Conservation (phyloP, 2,329 filamentous ascomycete genomes). For the Achaetomium macrosporum region DNA sequence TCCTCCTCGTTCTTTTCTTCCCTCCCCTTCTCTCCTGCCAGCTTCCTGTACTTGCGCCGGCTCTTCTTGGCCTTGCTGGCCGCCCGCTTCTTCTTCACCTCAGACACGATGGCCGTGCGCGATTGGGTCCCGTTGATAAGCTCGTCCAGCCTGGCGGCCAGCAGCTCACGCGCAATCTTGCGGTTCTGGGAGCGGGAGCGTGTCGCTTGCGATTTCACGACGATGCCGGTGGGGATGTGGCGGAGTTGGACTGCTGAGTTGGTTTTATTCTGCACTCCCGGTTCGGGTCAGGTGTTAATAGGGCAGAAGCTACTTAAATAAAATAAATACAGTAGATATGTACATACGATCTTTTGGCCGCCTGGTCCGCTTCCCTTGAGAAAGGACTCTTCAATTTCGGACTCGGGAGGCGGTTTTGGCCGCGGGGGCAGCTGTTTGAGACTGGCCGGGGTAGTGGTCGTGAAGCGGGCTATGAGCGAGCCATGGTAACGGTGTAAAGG, state of each 20-base stretch:
- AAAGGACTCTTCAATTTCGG: constrained; percentile 77
- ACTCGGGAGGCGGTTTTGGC: constrained; percentile 64
- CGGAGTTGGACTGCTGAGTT: constrained; percentile 89
- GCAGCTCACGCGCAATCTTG: constrained; percentile 70
- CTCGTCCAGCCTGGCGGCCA: constrained; percentile 71
- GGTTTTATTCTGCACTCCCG: constrained; percentile 72
- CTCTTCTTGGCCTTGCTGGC: constrained; percentile 77
- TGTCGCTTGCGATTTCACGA: constrained; percentile 91
- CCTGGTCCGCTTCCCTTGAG: constrained; percentile 89
- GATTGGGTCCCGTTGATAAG: constrained; percentile 65
- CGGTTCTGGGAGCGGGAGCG: constrained; percentile 82
- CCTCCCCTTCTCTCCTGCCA: constrained; percentile 44
- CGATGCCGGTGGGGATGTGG: constrained; percentile 82
- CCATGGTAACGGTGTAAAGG: not conserved
- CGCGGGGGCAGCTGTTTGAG: constrained; percentile 68
- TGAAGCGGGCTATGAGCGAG: constrained; percentile 23
- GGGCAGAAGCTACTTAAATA: constrained; percentile 1
- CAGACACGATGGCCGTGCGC: constrained; percentile 58
- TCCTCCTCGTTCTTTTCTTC: not conserved
- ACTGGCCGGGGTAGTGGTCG: constrained; percentile 25
- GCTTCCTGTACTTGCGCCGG: constrained; percentile 66
- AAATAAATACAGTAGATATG: not conserved
- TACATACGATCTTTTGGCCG: constrained; percentile 81
- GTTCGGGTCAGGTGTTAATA: not conserved
- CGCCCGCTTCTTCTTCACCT: constrained; percentile 60